Percentiles rank a stretch among this genome's conserved stretches.
phyloP scores from a whole-genome alignment of 2,329 filamentous ascomycete species.

The Xylaria digitata region DNA sequence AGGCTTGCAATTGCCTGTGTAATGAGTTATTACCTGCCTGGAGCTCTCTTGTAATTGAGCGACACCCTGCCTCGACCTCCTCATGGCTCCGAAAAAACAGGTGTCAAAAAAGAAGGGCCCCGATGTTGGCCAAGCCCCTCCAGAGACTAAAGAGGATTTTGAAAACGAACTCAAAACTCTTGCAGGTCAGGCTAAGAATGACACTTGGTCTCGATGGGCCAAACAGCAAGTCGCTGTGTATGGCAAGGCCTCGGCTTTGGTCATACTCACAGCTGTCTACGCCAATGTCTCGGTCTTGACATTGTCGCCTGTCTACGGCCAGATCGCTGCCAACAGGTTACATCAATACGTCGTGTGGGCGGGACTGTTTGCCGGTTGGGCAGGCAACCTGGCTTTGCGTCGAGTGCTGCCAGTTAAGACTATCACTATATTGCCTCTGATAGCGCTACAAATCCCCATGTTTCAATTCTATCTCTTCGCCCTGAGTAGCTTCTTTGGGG shows the following conservation, averaged over 20 bases:
- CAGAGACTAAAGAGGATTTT: constrained; percentile 63
- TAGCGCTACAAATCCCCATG: constrained; percentile 80
- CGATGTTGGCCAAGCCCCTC: constrained; percentile 49
- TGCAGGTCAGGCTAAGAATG: constrained; percentile 53
- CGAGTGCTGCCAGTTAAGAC: constrained; percentile 62
- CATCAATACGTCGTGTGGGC: constrained; percentile 75
- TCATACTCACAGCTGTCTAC: constrained; percentile 70
- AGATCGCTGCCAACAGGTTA: constrained; percentile 78
- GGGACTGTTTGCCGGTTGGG: constrained; percentile 77
- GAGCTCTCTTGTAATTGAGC: constrained; percentile 12
- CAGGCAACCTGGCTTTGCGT: constrained; percentile 69
- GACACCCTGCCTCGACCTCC: constrained; percentile 7
- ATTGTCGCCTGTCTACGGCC: constrained; percentile 88
- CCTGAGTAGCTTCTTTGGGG: constrained; percentile 73
- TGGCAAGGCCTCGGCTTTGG: constrained; percentile 56
- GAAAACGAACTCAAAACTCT: constrained; percentile 65
- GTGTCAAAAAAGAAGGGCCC: constrained; percentile 43
- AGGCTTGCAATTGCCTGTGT: constrained; percentile 14
- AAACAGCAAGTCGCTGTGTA: constrained; percentile 56
- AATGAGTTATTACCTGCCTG: constrained; percentile 14
- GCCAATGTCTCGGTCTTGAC: constrained; percentile 79
- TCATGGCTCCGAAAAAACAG: constrained; percentile 49
- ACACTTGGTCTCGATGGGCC: constrained; percentile 50
- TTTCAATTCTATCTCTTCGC: constrained; percentile 78
- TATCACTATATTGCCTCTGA: constrained; percentile 71